phyloP scores from a whole-genome alignment of 345 rosid species.

The Brassica nigra region DNA sequence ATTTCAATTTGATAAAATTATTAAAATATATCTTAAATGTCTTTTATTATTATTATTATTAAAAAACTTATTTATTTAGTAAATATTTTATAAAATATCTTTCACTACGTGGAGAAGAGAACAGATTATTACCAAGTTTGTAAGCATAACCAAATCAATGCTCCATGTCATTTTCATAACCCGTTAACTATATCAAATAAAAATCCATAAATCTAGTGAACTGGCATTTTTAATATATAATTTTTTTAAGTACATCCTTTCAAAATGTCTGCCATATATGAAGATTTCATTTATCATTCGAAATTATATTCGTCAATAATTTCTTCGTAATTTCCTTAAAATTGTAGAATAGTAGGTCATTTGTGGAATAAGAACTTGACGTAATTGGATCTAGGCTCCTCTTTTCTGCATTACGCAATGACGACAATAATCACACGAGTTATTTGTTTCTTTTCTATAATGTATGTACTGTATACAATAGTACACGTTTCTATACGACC shows the following conservation, averaged over 20 bases:
- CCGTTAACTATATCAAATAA: background rate
- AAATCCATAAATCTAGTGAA: background rate
- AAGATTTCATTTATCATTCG: background rate
- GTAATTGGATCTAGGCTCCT: background rate
- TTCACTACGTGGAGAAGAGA: too few relatives aligned
- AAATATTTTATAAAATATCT: too few relatives aligned
- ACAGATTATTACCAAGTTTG: background rate
- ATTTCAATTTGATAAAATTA: too few relatives aligned
- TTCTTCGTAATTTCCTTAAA: background rate
- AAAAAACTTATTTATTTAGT: too few relatives aligned
- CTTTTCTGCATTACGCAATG: constrained; percentile 1
- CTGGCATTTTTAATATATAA: background rate
- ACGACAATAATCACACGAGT: background rate
- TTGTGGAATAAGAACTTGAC: background rate
- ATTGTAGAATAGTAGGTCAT: background rate
- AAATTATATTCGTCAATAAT: background rate
- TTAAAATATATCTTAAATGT: too few relatives aligned
- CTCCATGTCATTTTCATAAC: background rate
- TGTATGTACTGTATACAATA: background rate
- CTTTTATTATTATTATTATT: too few relatives aligned
- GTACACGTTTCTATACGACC: background rate
- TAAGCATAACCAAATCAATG: background rate
- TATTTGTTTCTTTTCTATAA: background rate
- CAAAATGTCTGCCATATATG: background rate
- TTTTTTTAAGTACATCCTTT: background rate